Percentiles rank a stretch among this genome's conserved stretches.
Conservation (phyloP, 208 protist species). For the Wallacemonas rigidus region DNA sequence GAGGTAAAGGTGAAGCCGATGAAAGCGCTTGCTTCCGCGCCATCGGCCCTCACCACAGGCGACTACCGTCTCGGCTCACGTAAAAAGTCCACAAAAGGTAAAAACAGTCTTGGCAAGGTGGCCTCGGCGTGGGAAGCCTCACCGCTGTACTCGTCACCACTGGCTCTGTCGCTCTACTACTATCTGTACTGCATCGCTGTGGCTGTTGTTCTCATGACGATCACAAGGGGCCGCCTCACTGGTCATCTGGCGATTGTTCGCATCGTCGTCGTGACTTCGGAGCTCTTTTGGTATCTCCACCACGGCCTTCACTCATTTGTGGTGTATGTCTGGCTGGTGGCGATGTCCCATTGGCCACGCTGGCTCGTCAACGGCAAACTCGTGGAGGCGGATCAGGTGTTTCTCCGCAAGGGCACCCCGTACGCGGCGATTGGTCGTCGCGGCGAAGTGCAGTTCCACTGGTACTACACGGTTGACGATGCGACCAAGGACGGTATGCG, state of each 20-base stretch:
- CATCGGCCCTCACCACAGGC: slow-evolving; percentile 9
- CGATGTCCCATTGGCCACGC: slow-evolving; percentile 41
- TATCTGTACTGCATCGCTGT: slow-evolving; percentile 42
- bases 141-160: slow-evolving; percentile 44
- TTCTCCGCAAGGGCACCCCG: slow-evolving; percentile 40
- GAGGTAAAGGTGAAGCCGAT: background rate
- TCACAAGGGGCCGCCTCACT: slow-evolving; percentile 41
- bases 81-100: slow-evolving; percentile 25
- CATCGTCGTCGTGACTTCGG: slow-evolving; percentile 27
- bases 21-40: slow-evolving; percentile 2
- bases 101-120: slow-evolving; percentile 15
- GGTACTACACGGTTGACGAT: slow-evolving; percentile 35
- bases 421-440: slow-evolving; percentile 30
- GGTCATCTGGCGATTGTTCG: slow-evolving; percentile 44
- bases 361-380: slow-evolving; percentile 3
- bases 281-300: slow-evolving; percentile 53
- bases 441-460: slow-evolving; percentile 36
- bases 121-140: slow-evolving; percentile 27
- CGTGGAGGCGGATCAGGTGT: slow-evolving; percentile 10
- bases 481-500: slow-evolving; percentile 18
- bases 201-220: slow-evolving; percentile 32
- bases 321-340: slow-evolving; percentile 41
- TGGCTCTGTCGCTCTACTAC: slow-evolving; percentile 54
- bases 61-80: slow-evolving; percentile 14
- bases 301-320: slow-evolving; percentile 57